phyloP scores from a whole-genome alignment of 2,329 filamentous ascomycete species.

The Leptographium wingfieldii region DNA sequence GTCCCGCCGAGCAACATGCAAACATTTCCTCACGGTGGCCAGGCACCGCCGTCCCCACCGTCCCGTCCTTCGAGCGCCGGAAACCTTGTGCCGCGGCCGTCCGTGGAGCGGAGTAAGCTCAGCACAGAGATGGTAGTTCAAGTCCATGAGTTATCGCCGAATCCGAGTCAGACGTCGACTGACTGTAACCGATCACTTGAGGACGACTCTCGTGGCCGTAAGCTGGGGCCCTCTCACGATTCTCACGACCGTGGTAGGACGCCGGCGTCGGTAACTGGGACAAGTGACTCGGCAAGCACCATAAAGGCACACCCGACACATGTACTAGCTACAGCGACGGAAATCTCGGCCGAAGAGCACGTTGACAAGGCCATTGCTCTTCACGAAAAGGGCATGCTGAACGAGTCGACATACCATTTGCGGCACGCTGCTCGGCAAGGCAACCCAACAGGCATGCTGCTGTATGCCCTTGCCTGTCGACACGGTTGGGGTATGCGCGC shows the following conservation, averaged over 20 bases:
- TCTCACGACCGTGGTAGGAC: conserved; percentile 25
- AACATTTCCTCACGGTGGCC: conserved; percentile 27
- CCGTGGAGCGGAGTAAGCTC: conserved; percentile 36
- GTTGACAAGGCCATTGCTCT: conserved; percentile 80
- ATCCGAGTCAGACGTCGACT: conserved; percentile 31
- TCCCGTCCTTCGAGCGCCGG: conserved; percentile 47
- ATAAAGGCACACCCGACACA: conserved; percentile 31
- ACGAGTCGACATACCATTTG: conserved; percentile 93
- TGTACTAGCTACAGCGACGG: conserved; percentile 45
- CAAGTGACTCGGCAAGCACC: conserved; percentile 43
- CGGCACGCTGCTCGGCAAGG: conserved; percentile 77
- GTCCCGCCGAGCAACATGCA: conserved; percentile 28
- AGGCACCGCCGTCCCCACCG: conserved; percentile 48
- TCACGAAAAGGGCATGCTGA: conserved; percentile 75
- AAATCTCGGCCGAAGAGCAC: conserved; percentile 77
- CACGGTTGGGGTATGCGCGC: conserved; percentile 97
- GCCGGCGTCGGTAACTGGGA: conserved; percentile 31
- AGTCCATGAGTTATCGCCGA: conserved; percentile 30
- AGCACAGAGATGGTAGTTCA: conserved; percentile 32
- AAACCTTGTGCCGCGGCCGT: conserved; percentile 30
- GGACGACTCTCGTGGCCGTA: conserved; percentile 34
- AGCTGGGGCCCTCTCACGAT: conserved; percentile 26
- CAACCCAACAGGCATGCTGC: conserved; percentile 84
- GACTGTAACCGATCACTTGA: conserved; percentile 33
- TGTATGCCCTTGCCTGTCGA: conserved; percentile 87